Base-by-base conservation (phyloP, 2,329 filamentous ascomycete species). In the Alternaria burnsii region DNA sequence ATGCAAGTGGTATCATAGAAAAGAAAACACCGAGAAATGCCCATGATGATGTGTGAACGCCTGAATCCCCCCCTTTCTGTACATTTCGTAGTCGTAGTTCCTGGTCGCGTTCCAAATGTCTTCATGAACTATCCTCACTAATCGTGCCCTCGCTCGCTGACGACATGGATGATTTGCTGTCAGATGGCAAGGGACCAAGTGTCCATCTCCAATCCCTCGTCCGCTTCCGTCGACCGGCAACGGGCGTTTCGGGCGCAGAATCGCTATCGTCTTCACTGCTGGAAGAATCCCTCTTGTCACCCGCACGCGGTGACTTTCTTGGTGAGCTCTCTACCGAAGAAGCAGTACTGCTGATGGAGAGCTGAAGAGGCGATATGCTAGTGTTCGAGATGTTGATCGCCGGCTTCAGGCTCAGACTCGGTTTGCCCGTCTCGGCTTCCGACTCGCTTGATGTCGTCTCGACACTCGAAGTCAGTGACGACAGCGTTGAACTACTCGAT, bases 191-290 rank as follows among this genome's bases (percentile, higher is more conserved):
- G 11, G 84, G 81, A 1, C 82, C 84, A 11, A 88, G 73, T 1
- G 86, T 88, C 86, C 86, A 88, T 47, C 81, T 78, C 86, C 86
- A 88, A 66, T 86, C 82, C 20, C 85, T 74, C 26, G 82, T 82
- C 40, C 83, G 80, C 71, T 87, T 87, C 61, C 78, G 79, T 24
- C 84, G 82, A 16, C 82, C 81, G 20, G 84, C 83, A 16, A 84
- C 80, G 4, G 85, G 85, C 3, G 85, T 87, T 52, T 82, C 80
- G 0, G 84, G 84, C 64, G 78, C 81, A 2, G 81, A 82, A 44
- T 82, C 80, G 63, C 82, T 82, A n/a, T 83, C 79, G 22, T 84
- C 80, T 20, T 84, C 80, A 2, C 74, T 76, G 28, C 28, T 30
- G 10, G 28, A 30, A 1, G 77, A 82, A 56, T 82, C 81, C 22